Base-by-base conservation (phyloP, 2,329 filamentous ascomycete species). In the Didymella exigua region DNA sequence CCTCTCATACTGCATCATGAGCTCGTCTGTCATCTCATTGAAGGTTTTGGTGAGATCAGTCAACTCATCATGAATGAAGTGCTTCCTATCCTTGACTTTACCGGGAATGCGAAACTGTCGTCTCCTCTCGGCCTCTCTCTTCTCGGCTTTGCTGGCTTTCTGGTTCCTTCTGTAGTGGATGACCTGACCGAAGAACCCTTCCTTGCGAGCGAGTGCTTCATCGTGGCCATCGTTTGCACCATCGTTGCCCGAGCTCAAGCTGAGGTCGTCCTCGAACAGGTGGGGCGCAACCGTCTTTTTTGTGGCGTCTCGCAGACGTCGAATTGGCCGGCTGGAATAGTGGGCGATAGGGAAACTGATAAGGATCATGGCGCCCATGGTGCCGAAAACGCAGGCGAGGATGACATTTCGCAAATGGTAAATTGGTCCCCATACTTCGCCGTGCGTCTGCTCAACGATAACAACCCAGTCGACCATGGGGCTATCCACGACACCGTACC, bases 21-120 rank as follows among this genome's bases (percentile, higher is more conserved):
- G 78, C 75, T 96, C 92, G 59, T 96, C 91, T 1, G 89, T 90
- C 93, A 96, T 97, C 66, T 93, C 89, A 69, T 96, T 97, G 78
- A 96, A 97, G 0, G 90, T 96, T 33, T 79, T 80, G 0, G 90
- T 95, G 13, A 96, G 81, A 70, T 96, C 92, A 0, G 91, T 96
- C 21, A 88, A 75, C 69, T 97, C 93, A 70, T 97, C 93, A 1
- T 89, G 89, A 47, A 97, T 81, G 31, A 87, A 81, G 67, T 93
- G 89, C 59, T 86, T 89, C 19, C 86, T 81, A 52, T 91, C 88
- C 49, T 86, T 86, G 9, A 97, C 93, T 70, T 90, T 91, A 13
- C 85, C 86, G 0, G 93, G 93, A 34, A 97, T 96, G 60, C 90
- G 91, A 75, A 96, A 96, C 27, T 84, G 82, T 44, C 81, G 81